These are phyloP conservation scores for Aspergillus pseudotamarii DNA, from an alignment of 2,329 filamentous ascomycete genomes.

Conservation along the genomic window DNA sequence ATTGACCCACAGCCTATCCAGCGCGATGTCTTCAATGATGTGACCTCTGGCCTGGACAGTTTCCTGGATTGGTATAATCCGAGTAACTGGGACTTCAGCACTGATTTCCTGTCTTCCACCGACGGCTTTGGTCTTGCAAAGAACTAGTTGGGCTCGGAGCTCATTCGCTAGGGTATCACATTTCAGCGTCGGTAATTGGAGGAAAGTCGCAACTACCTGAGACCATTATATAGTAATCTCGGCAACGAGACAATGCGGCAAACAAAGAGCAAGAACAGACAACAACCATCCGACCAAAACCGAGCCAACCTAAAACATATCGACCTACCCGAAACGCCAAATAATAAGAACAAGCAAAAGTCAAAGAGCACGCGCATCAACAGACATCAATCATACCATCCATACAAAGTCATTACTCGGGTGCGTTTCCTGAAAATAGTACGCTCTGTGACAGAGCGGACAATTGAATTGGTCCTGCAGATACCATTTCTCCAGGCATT, in stretches of 20 bases:
- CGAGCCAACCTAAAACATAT: not conserved
- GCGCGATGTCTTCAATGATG: conserved; percentile 32
- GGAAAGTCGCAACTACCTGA: not conserved
- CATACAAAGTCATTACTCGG: conserved; percentile 38
- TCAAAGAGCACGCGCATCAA: conserved; percentile 1
- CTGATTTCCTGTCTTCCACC: conserved; percentile 28
- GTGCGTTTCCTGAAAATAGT: conserved; percentile 35
- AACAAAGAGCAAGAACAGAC: not conserved
- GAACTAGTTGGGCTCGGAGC: not conserved
- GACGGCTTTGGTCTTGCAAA: conserved; percentile 27
- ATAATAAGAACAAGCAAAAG: not conserved
- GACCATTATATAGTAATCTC: not conserved
- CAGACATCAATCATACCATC: conserved; percentile 33
- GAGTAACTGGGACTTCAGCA: conserved; percentile 36
- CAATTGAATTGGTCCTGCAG: conserved; percentile 43
- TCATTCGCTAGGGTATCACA: conserved; percentile 1
- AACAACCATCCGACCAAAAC: not conserved
- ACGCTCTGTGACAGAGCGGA: conserved; percentile 40
- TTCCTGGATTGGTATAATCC: conserved; percentile 39
- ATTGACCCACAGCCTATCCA: conserved; percentile 38
- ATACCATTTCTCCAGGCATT: conserved; percentile 45
- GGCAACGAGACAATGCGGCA: not conserved
- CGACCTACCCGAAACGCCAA: not conserved
- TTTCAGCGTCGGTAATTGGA: not conserved
- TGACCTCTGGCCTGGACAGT: conserved; percentile 32